Percentiles rank a stretch among this genome's conserved stretches.
phyloP scores from a whole-genome alignment of 169 alveolate species.

The Cytauxzoon felis region DNA sequence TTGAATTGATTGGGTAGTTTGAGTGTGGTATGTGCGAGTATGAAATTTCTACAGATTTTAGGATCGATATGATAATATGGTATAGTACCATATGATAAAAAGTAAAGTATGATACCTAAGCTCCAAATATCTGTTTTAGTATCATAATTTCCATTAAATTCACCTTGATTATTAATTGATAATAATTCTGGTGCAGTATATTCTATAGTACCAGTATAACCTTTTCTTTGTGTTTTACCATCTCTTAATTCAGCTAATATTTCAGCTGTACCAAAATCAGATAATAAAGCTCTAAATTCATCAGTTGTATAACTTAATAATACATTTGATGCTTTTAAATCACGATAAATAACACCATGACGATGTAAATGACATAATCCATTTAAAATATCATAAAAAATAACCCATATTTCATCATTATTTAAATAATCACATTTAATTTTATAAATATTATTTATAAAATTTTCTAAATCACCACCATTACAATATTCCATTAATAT shows the following conservation, averaged over 20 bases:
- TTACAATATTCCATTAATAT: slow-evolving; percentile 82
- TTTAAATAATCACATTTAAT: background rate
- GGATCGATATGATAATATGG: slow-evolving; percentile 63
- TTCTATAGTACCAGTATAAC: slow-evolving; percentile 79
- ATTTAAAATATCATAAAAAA: slow-evolving; percentile 68
- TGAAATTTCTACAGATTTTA: slow-evolving; percentile 36
- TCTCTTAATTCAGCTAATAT: slow-evolving; percentile 41
- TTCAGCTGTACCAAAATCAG: slow-evolving; percentile 82
- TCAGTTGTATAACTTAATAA: slow-evolving; percentile 49
- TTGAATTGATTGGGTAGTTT: slow-evolving; percentile 8
- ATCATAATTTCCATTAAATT: slow-evolving; percentile 49
- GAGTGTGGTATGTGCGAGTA: slow-evolving; percentile 7
- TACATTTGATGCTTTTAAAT: slow-evolving; percentile 78
- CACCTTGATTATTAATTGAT: slow-evolving; percentile 43
- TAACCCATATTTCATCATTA: slow-evolving; percentile 34
- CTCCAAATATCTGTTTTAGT: slow-evolving; percentile 78
- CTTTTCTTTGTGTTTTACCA: slow-evolving; percentile 26
- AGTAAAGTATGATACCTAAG: slow-evolving; percentile 74
- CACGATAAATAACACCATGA: slow-evolving; percentile 74
- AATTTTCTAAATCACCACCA: slow-evolving; percentile 68
- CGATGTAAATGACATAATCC: slow-evolving; percentile 76
- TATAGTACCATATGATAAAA: slow-evolving; percentile 61
- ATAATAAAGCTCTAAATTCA: slow-evolving; percentile 65
- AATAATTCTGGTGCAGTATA: slow-evolving; percentile 83
- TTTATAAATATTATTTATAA: slow-evolving; percentile 15